Evolutionary conservation across 306 rosid species (phyloP).

Genomic region (Crotalaria pallida): DNA sequence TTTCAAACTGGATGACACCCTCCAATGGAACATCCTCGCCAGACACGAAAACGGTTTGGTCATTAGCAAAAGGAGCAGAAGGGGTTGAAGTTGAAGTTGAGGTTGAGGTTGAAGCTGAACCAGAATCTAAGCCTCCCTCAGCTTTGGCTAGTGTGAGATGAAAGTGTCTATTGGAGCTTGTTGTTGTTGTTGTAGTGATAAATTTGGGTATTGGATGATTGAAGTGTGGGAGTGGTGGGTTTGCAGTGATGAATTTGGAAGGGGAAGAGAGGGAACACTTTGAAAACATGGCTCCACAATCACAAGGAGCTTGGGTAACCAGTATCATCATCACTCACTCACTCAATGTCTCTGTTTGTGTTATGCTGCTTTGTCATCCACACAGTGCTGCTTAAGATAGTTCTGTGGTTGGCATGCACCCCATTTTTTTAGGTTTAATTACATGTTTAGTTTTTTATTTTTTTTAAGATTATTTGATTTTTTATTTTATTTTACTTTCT

Average conservation of each 20-base stretch:
- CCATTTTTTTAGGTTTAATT: too few species aligned
- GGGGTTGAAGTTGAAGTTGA: conserved; percentile 24
- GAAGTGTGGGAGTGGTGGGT: conserved; percentile 39
- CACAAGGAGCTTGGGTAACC: conserved; percentile 49
- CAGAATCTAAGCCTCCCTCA: conserved; percentile 44
- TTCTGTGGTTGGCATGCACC: too few species aligned
- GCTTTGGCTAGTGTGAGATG: conserved; percentile 55
- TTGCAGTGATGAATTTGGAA: conserved; percentile 37
- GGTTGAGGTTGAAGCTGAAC: conserved; percentile 29
- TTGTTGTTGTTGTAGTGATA: neutral
- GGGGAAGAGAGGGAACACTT: conserved; percentile 38
- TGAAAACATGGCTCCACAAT: conserved; percentile 45
- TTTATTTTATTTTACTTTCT: too few species aligned
- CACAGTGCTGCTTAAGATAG: too few species aligned
- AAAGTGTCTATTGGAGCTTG: conserved; percentile 31
- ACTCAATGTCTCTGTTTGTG: too few species aligned
- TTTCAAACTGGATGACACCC: conserved; percentile 92
- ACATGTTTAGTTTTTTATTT: too few species aligned
- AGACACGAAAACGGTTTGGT: conserved; percentile 58
- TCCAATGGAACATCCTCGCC: conserved; percentile 73
- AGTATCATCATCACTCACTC: conserved; percentile 49
- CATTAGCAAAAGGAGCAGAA: conserved; percentile 34
- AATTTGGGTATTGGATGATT: conserved; percentile 32
- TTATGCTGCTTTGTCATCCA: too few species aligned
- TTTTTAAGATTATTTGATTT: too few species aligned